Base-by-base conservation (phyloP, 768 basidiomycete species). In the Trametes maxima region DNA sequence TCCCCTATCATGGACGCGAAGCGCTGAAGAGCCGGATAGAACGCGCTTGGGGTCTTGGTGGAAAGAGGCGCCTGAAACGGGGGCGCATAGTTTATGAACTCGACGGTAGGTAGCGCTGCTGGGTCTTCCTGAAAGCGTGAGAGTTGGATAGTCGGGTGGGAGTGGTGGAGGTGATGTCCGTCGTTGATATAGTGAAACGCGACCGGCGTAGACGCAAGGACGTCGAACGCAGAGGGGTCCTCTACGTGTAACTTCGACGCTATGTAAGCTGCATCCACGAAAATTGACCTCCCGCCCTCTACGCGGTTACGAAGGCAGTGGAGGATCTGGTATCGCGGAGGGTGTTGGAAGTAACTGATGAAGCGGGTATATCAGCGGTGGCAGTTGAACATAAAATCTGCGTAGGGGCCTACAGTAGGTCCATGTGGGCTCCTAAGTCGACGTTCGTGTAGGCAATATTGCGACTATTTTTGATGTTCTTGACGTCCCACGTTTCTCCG, bases 401-500 rank as follows among this genome's bases (percentile, higher is more conserved):
- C 13, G 44, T 13, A 37, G 39, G 39, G 12, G 80, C 93, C 65
- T 69, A 95, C 94, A 90, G 75, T 0, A 98, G 77, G 76, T 98
- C 96, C 90, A 93, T 92, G 69, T 98, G 95, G 21, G 95, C 71
- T 0, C 89, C 95, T 10, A 99, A 79, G 66, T 92, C 82, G 24
- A 97, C 79, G 72, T 94, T 87, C 13, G 96, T 99, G 72, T 97
- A 98, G 3, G 96, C 96, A 57, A 99, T 94, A 72, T 99, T 99
- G 65, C 80, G 83, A 68, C 90, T 90, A 57, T 92, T 80, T 43
- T 73, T 76, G 42, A 86, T 68, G 62, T 87, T 92, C 75, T 85
- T 84, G 25, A 98, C 95, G 72, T 97, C 86, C 94, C 94, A 98
- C 1, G 89, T 70, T 46, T 81, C 78, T 0, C 96, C 96, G 66